A percentile compares a stretch with the other conserved stretches of the same genome.
Conservation (phyloP, 225 moss, liverwort and hornwort genomes). For the Straminergon stramineum region DNA sequence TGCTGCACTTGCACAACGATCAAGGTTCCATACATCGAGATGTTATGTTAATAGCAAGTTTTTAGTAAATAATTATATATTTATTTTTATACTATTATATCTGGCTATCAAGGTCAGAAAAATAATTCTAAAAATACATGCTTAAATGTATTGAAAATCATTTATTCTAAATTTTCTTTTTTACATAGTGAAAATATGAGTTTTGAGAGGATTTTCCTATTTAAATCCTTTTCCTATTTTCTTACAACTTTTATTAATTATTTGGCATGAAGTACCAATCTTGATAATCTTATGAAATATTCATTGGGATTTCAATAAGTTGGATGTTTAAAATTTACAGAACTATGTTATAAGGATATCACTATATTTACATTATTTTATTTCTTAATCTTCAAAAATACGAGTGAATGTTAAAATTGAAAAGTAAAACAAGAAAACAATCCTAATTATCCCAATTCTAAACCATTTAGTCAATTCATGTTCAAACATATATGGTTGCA, state of each 20-base stretch:
- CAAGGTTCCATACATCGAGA: no score
- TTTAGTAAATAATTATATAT: no score
- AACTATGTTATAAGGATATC: neutral
- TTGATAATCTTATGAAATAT: neutral
- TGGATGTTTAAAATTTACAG: neutral
- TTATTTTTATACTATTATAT: accelerated
- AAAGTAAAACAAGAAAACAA: neutral
- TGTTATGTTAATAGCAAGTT: no score
- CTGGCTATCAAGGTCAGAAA: accelerated
- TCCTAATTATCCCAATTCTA: no score
- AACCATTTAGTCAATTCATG: neutral
- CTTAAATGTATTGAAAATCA: accelerated
- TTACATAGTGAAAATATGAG: accelerated
- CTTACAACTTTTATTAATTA: neutral
- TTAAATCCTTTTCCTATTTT: no score
- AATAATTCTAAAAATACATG: neutral
- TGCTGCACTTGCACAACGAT: neutral
- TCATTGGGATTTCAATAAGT: neutral
- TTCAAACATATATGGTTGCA: neutral
- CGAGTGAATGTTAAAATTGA: neutral
- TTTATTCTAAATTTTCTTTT: neutral
- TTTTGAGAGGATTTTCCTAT: accelerated
- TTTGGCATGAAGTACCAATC: accelerated
- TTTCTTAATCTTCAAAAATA: neutral
- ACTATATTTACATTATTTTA: no score